Base-by-base conservation (phyloP, 2,329 filamentous ascomycete genomes). In the Pezizomycotina sp. region DNA sequence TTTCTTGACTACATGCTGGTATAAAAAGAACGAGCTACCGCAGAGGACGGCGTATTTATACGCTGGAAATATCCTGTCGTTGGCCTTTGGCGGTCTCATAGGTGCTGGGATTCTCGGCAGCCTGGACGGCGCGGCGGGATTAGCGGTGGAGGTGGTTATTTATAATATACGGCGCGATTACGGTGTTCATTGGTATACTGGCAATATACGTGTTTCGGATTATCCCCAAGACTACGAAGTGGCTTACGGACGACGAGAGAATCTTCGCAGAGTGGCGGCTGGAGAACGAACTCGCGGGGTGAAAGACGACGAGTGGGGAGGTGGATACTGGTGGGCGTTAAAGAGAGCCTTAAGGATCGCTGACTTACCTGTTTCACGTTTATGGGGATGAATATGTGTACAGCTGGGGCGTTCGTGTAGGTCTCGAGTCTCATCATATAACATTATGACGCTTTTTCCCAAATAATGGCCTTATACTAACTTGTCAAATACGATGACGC, bases 121-220 rank as follows among this genome's bases (percentile, higher is more conserved):
- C 31, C 66, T 83, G 61, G 63, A 76, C 41, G 63, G 68, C 2
- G 56, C 56, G 0, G 57, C 56, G 5, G 74, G 73, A 0, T 57
- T 74, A 56, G 61, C 2, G 71, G 71, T 81, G 66, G 74, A 61
- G 71, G 8, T 74, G 68, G 67, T 58, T 77, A 0, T 78, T 78
- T 56, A 71, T 81, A 35, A 71, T 80, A 24, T 75, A 81, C 53
- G 76, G 76, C 15, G 60, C 63, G 10, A 63, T 75, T 40, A 80
- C 75, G 47, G 45, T 80, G 15, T 59, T 58, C 4, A 61, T 80
- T 18, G 74, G 75, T 9, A 52, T 70, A 4, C 48, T 53, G 1
- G 62, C 71, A 2, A 65, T 64, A 51, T 71, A 69, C 47, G 56
- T 79, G 19, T 59, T 82, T 9, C 75, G 75, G 0, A 69, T 80